Percentiles rank a stretch among this genome's conserved stretches.
phyloP scores from a whole-genome alignment of 2,329 filamentous ascomycete species.

The Penicillium sp. region DNA sequence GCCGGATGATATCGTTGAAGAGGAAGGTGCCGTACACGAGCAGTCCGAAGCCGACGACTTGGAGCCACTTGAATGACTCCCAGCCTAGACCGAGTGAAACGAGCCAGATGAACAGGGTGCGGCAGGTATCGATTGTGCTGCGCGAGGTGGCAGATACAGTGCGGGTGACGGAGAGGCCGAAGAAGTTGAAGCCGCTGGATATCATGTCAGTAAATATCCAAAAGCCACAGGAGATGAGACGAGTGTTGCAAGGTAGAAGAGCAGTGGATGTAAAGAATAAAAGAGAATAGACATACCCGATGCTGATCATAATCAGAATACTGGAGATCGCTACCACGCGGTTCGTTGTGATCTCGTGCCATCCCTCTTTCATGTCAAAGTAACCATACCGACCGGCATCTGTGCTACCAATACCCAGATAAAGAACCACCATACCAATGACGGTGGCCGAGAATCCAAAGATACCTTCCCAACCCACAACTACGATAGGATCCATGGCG shows the following conservation, averaged over 20 bases:
- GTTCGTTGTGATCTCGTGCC: slow-evolving; percentile 75
- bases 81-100: slow-evolving; percentile 90
- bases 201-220: background rate
- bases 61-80: slow-evolving; percentile 97
- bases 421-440: slow-evolving; percentile 75
- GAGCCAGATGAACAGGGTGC: slow-evolving; percentile 97
- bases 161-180: slow-evolving; percentile 89
- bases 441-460: slow-evolving; percentile 85
- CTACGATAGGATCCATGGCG: slow-evolving; percentile 78
- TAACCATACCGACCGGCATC: slow-evolving; percentile 74
- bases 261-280: background rate
- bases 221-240: no score
- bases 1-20: slow-evolving; percentile 90
- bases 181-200: slow-evolving; percentile 92
- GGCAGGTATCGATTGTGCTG: slow-evolving; percentile 95
- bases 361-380: slow-evolving; percentile 87
- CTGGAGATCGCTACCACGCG: slow-evolving; percentile 73
- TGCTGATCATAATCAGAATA: slow-evolving; percentile 93
- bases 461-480: slow-evolving; percentile 94
- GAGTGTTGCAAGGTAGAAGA: background rate
- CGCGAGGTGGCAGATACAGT: slow-evolving; percentile 88
- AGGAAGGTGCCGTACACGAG: slow-evolving; percentile 96
- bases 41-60: slow-evolving; percentile 83
- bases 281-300: slow-evolving; percentile 66
- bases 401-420: slow-evolving; percentile 74